Evolutionary conservation across 2,329 filamentous ascomycete species (phyloP).

Genomic region (Paramyrothecium roridum): DNA sequence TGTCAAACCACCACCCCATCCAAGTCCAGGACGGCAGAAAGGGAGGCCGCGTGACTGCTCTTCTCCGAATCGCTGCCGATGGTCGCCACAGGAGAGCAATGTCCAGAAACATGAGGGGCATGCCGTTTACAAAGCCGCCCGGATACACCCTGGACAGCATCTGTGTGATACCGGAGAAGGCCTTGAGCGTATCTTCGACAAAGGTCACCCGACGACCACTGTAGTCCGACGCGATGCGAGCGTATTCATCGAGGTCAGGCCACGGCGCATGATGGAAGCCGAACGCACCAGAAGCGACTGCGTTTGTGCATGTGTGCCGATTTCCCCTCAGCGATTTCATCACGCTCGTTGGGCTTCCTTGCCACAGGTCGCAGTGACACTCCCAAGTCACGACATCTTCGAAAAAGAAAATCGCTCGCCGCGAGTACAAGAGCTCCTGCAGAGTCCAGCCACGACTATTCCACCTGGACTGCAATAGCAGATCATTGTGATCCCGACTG

Average conservation of each 20-base stretch:
- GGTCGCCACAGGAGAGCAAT: slow-evolving; percentile 42
- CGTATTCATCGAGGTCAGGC: slow-evolving; percentile 44
- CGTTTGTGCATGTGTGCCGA: slow-evolving; percentile 26
- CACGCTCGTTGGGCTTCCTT: slow-evolving; percentile 26
- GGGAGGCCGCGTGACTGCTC: slow-evolving; percentile 30
- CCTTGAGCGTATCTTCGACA: slow-evolving; percentile 38
- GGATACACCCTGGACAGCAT: slow-evolving; percentile 37
- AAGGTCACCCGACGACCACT: slow-evolving; percentile 33
- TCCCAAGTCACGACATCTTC: slow-evolving; percentile 41
- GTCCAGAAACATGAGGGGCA: slow-evolving; percentile 44
- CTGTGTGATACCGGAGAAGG: slow-evolving; percentile 39
- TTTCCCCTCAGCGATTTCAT: slow-evolving; percentile 27
- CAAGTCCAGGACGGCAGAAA: slow-evolving; percentile 44
- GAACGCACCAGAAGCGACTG: slow-evolving; percentile 26
- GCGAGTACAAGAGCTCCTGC: slow-evolving; percentile 39
- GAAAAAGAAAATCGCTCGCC: slow-evolving; percentile 40
- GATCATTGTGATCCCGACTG: slow-evolving; percentile 29
- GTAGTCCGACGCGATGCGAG: slow-evolving; percentile 40
- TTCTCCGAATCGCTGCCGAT: slow-evolving; percentile 36
- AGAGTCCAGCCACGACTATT: slow-evolving; percentile 39
- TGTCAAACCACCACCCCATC: slow-evolving; percentile 47
- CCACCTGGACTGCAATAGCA: slow-evolving; percentile 36
- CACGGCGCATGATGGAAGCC: slow-evolving; percentile 38
- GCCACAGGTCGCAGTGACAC: slow-evolving; percentile 42
- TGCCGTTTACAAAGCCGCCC: slow-evolving; percentile 41